These are phyloP conservation scores for Odontarrhena argentea DNA, from an alignment of 345 rosid genomes.

Conservation along the genomic window DNA sequence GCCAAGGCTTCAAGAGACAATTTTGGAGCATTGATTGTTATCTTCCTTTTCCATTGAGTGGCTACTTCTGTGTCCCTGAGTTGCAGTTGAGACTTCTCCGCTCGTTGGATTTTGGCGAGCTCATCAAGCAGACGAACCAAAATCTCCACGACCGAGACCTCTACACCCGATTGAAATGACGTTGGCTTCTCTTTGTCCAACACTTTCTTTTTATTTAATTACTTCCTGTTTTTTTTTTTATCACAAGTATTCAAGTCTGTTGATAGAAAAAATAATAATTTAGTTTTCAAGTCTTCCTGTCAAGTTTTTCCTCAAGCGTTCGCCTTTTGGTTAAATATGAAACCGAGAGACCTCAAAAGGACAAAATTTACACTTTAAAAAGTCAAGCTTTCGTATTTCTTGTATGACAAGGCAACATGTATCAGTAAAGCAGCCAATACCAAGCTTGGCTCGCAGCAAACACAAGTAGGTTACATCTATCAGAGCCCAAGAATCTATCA, in stretches of 20 bases:
- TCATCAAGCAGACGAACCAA: not conserved
- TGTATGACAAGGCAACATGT: slow-evolving; percentile 11
- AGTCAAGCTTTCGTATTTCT: slow-evolving; percentile 13
- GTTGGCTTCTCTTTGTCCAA: no score
- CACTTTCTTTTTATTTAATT: no score
- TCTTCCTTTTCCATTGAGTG: not conserved
- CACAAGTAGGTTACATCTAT: slow-evolving; percentile 27
- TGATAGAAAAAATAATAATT: no score
- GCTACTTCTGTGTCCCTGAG: not conserved
- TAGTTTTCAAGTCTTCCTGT: no score
- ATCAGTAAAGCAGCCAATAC: not conserved
- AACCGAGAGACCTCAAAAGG: no score
- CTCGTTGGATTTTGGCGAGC: not conserved
- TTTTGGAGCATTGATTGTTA: not conserved
- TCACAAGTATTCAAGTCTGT: no score
- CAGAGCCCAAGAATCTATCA: slow-evolving; percentile 2
- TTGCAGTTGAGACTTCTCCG: not conserved
- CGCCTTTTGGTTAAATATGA: no score
- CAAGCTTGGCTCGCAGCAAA: slow-evolving; percentile 4
- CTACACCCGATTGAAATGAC: not conserved
- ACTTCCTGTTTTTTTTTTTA: no score
- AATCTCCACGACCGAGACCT: not conserved
- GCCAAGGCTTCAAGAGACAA: not conserved
- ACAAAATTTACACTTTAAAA: slow-evolving; percentile 2
- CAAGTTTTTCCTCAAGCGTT: no score